phyloP scores from a whole-genome alignment of 495 filamentous ascomycete species.

The Aspergillus sclerotiicarbonarius region DNA sequence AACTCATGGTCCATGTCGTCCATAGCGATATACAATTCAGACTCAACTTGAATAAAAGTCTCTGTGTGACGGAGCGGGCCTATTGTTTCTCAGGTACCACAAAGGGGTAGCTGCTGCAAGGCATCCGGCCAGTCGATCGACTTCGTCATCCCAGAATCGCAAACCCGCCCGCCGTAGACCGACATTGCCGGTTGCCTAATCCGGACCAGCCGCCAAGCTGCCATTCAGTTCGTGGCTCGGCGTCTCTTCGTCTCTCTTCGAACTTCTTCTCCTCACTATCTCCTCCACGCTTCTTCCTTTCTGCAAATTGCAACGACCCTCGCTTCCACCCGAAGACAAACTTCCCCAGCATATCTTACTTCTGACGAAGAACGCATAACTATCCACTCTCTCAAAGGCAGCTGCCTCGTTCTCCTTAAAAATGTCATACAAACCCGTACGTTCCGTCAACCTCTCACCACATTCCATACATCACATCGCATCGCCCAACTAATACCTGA shows the following conservation, averaged over 20 bases:
- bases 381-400: not conserved
- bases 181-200: conserved; percentile 11
- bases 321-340: not conserved
- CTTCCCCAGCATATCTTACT: not conserved
- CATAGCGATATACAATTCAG: not conserved
- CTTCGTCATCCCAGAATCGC: not conserved
- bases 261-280: not conserved
- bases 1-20: not conserved
- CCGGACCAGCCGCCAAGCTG: conserved; percentile 16
- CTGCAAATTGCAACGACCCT: not conserved
- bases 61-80: not conserved
- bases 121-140: not conserved
- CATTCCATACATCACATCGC: not conserved
- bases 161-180: not conserved
- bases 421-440: conserved; percentile 43
- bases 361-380: conserved; percentile 4
- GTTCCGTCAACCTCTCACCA: conserved; percentile 5
- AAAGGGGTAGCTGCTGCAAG: not conserved
- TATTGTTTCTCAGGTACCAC: not conserved
- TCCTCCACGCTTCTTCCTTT: not conserved
- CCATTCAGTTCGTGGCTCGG: conserved; percentile 4
- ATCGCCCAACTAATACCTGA: conserved; percentile 13
- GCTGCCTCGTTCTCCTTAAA: conserved; percentile 1
- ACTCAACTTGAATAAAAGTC: not conserved
- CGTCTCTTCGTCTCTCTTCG: not conserved